A percentile compares a stretch with the other conserved stretches of the same genome.
These are phyloP conservation scores for Arachnomyces sp. DNA, from an alignment of 2,329 filamentous ascomycete species.

Conservation along the genomic window DNA sequence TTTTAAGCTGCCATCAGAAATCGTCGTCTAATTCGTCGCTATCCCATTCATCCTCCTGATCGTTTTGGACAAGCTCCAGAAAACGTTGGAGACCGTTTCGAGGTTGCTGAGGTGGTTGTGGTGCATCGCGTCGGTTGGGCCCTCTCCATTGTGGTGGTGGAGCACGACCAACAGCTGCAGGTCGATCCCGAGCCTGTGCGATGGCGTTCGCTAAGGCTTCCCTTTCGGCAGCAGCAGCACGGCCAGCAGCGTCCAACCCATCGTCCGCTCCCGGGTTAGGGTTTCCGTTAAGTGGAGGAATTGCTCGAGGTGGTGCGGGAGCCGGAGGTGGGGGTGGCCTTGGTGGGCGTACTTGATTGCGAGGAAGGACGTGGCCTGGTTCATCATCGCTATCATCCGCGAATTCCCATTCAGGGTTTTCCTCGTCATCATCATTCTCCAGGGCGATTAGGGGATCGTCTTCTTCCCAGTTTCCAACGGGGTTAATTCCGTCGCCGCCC, in stretches of 20 bases:
- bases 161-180: slow-evolving; percentile 14
- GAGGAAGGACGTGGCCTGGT: slow-evolving; percentile 21
- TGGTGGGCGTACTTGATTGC: slow-evolving; percentile 27
- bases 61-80: slow-evolving; percentile 43
- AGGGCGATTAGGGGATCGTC: slow-evolving; percentile 23
- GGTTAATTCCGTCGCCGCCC: slow-evolving; percentile 58
- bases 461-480: slow-evolving; percentile 35
- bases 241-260: slow-evolving; percentile 25
- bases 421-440: slow-evolving; percentile 15
- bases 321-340: slow-evolving; percentile 34
- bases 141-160: not conserved
- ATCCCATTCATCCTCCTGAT: slow-evolving; percentile 54
- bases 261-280: slow-evolving; percentile 18
- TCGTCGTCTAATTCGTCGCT: slow-evolving; percentile 48
- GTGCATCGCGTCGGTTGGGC: slow-evolving; percentile 5
- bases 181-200: slow-evolving; percentile 27
- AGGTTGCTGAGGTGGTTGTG: not conserved
- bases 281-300: slow-evolving; percentile 18
- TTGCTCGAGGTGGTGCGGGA: slow-evolving; percentile 21
- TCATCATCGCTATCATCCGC: slow-evolving; percentile 20
- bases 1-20: slow-evolving; percentile 4
- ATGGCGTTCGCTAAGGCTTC: slow-evolving; percentile 33
- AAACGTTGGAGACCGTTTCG: slow-evolving; percentile 43
- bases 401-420: slow-evolving; percentile 10
- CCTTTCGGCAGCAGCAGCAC: slow-evolving; percentile 30